Base-by-base conservation (phyloP, 2,329 filamentous ascomycete species). In the Diplodia sapinea region DNA sequence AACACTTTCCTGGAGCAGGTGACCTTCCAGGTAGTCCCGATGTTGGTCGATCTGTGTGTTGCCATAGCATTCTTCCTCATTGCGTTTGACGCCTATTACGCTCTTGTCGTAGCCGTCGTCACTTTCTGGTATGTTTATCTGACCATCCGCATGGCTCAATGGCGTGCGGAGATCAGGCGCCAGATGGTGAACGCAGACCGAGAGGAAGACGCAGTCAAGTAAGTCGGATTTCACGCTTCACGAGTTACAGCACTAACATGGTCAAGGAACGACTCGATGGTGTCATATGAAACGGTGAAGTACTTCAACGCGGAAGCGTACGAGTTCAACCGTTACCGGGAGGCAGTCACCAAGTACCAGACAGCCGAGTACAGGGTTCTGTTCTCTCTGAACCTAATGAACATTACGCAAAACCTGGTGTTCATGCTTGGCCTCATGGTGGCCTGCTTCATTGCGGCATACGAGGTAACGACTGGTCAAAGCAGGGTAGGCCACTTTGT, bases 111-210 rank as follows among this genome's bases (percentile, higher is more conserved):
- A 69, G 87, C 91, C 65, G 88, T 97, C 68, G 91, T 97, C 73
- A 96, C 94, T 0, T 97, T 97, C 78, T 94, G 92, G 81, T 99
- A 99, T 81, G 89, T 98, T 65, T 97, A 97, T 79, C 87, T 98
- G 75, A 99, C 95, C 7, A 93, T 99, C 73, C 92, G 94, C 71
- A 93, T 99, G 90, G 94, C 95, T 17, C 91, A 94, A 70, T 97
- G 93, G 82, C 87, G 95, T 73, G 92, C 94, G 7, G 92, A 96
- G 74, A 92, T 97, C 74, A 89, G 95, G 73, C 88, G 95, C 69
- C 88, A 94, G 75, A 97, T 97, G 91, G 94, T 94, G 62, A 98
- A 97, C 76, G 92, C 93, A 15, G 93, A 95, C 72, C 87, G 95
- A 70, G 93, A 97, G 80, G 93, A 97, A 80, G 94, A 97, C 79